phyloP scores from a whole-genome alignment of 345 rosid genomes.

The Hypericum androsaemum region DNA sequence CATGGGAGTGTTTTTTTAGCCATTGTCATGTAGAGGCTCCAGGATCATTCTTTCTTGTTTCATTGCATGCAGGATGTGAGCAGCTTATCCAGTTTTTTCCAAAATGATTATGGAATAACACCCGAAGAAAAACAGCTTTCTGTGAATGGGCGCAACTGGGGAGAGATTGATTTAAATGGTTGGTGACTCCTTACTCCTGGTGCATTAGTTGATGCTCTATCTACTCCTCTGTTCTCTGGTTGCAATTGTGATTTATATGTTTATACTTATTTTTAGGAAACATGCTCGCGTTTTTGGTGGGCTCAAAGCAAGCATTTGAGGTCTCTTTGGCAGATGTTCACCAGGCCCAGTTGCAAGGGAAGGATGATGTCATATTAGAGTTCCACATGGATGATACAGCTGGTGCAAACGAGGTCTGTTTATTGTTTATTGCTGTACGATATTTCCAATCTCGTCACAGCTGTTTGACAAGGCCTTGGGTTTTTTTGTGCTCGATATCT shows the following conservation, averaged over 20 bases:
- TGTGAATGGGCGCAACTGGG: slow-evolving; percentile 92
- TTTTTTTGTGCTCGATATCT: too few species aligned
- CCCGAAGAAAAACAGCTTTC: slow-evolving; percentile 87
- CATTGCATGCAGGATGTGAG: slow-evolving; percentile 49
- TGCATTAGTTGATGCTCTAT: neutral
- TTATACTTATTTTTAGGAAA: slow-evolving; percentile 40
- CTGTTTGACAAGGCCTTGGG: too few species aligned
- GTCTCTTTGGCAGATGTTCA: slow-evolving; percentile 84
- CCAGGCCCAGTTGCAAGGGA: slow-evolving; percentile 85
- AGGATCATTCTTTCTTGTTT: slow-evolving; percentile 1
- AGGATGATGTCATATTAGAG: slow-evolving; percentile 86
- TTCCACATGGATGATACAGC: slow-evolving; percentile 96
- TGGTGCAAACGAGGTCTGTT: slow-evolving; percentile 87
- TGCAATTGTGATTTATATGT: neutral
- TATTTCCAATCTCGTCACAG: neutral
- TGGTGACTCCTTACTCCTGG: slow-evolving; percentile 5
- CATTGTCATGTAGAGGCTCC: neutral
- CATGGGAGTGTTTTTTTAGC: neutral
- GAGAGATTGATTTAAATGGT: slow-evolving; percentile 92
- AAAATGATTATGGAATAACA: slow-evolving; percentile 52
- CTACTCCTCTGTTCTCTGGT: neutral
- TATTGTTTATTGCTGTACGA: neutral
- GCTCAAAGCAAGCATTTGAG: slow-evolving; percentile 91
- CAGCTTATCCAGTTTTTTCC: slow-evolving; percentile 65
- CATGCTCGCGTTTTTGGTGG: slow-evolving; percentile 71